phyloP scores from a whole-genome alignment of 345 rosid species.

The Euclidium syriacum region DNA sequence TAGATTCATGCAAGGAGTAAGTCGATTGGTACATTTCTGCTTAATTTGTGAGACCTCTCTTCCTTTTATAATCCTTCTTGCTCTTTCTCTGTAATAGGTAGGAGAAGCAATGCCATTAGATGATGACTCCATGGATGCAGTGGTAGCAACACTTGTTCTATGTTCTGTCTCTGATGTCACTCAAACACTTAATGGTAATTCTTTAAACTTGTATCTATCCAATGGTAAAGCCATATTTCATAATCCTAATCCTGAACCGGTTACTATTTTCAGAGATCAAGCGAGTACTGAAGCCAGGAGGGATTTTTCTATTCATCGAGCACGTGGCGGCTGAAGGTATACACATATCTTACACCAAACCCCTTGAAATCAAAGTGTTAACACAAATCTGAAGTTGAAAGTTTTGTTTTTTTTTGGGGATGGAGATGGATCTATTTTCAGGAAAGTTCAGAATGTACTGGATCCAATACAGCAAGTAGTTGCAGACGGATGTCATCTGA shows the following conservation, averaged over 20 bases:
- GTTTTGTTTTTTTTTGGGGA: neutral
- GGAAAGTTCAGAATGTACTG: constrained; percentile 42
- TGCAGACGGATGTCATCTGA: constrained; percentile 76
- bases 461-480: constrained; percentile 63
- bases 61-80: neutral
- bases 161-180: constrained; percentile 67
- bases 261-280: constrained; percentile 48
- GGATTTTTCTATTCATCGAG: constrained; percentile 18
- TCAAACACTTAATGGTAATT: constrained; percentile 51
- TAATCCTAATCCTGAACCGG: neutral
- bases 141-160: constrained; percentile 64
- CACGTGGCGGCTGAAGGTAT: constrained; percentile 20
- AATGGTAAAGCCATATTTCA: neutral
- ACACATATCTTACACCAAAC: neutral
- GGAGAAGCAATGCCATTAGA: constrained; percentile 65
- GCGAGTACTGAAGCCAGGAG: constrained; percentile 60
- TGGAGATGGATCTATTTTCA: constrained; percentile 64
- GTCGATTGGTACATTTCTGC: neutral
- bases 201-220: neutral
- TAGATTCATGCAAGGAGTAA: constrained; percentile 57
- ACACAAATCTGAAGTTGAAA: neutral
- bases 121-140: constrained; percentile 74
- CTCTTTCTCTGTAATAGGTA: constrained; percentile 34
- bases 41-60: neutral
- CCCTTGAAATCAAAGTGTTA: neutral